Evolutionary conservation across 1,284 basidiomycete genomes (phyloP), one percentile per base, ranked within the genome.

Genomic region (Violaceomyces palustris): DNA sequence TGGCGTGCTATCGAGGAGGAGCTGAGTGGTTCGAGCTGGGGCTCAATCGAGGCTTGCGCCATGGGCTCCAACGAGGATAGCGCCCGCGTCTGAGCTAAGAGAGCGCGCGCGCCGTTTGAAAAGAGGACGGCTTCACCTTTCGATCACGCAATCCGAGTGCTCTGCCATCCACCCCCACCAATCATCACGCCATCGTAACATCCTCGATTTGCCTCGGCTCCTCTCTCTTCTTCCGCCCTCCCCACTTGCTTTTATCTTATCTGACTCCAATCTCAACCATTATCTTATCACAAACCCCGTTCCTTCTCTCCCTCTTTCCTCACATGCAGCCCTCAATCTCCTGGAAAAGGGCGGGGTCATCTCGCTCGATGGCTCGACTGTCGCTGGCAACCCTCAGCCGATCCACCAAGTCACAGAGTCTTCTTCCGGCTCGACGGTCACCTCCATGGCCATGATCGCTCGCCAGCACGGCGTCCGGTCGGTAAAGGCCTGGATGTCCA

Each of bases 401-500:
- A 45, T 40, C 26, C 48, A 51, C 18, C 49, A 51, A 1, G 44
- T 60, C 28, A 42, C 42, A 30, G 59, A 61, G 34, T 61, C 45
- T 8, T 58, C 55, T 9, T 50, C 46, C 25, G 59, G 59, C 28
- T 59, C 55, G 28, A 62, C 59, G 15, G 59, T 57, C 37, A 57
- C 51, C 17, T 59, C 55, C 24, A 42, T 62, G 33, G 42, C 45
- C 32, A 62, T 62, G 44, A 50, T 61, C 22, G 53, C 59, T 0
- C 50, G 46, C 35, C 56, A 58, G 26, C 44, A 50, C 36, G 50
- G 50, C 36, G 44, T 61, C 10, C 17, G 32, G 2, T 44, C 42
- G 9, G 47, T 56, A 10, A 39, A 44, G 15, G 54, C 58, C 9
- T 59, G 45, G 42, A 49, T 62, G 43, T 49, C 45, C 10, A 62